Base-by-base conservation (phyloP, 23 red algal species). In the Chondrus crispus region DNA sequence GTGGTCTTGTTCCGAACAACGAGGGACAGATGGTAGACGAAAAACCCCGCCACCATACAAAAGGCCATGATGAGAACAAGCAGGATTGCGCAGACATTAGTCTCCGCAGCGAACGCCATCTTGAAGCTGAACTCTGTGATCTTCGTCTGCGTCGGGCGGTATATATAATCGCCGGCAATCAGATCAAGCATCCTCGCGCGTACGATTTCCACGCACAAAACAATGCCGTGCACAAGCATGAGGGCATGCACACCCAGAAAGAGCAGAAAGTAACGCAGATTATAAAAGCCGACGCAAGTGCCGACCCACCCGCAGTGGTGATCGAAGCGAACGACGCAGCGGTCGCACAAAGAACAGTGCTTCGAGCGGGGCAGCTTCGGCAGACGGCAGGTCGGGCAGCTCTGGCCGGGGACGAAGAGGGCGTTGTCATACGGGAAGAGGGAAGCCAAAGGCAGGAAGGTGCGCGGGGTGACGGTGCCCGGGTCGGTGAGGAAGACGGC, bases 301-400 rank as follows among this genome's bases (percentile, higher is more conserved):
- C 91, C 93, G 42, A 93, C 85, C 96, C 96, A 98, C 9, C 91
- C 89, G 87, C 96, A 98, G 45, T 95, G 93, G 48, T 98, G 96
- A 81, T 98, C 96, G 62, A 90, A 90, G 5, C 91, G 81, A 35
- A 85, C 66, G 29, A 96, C 95, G 85, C 93, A 95, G 14, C 82
- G 80, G 30, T 88, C 62, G 69, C 74, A 82, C 38, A 87, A 36
- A 38, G 70, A 51, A 46, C 84, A 85, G n/a, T 94, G 92, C 33
- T 94, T 94, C 18, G 92, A 94, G 9, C 92, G 92, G 5, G 92
- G 82, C n/a, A 74, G 70, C 57, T 88, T 87, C 7, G 68, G 74
- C 1, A 81, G 68, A 36, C 14, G 52, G 53, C 92, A 94, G 20
- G 92, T 94, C 12, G 63, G 64, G 53, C 92, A 94, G 11, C 16